Base-by-base conservation (phyloP, 2,329 filamentous ascomycete species). In the Pyrenophora tritici-repentis region DNA sequence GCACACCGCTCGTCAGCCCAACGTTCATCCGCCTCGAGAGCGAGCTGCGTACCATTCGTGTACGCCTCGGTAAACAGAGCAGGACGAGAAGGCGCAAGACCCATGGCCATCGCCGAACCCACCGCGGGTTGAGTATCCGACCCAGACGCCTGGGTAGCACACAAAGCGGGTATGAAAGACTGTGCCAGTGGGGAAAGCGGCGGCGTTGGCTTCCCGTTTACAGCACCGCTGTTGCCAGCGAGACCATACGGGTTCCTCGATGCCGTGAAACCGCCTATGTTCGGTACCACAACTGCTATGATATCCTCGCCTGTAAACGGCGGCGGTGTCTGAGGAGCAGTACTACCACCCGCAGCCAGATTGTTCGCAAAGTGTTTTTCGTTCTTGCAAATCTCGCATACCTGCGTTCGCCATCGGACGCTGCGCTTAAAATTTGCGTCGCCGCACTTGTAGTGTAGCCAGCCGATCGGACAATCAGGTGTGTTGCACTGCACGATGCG, bases 361-460 rank as follows among this genome's bases (percentile, higher is more conserved):
- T 46, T 36, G 1, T n/a, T n/a, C n/a, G 9, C 17, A 31, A 58
- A 53, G 3, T 50, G n/a, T n/a, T 41, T 35, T 29, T 55, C 54
- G 9, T 43, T 48, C 6, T 36, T 38, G 24, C 61, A 64, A 3
- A 38, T 8, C 22, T 49, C 35, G n/a, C 61, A 64, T 1, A 55
- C 7, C 29, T 56, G 18, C 4, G 26, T 57, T 2, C 59, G 54
- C 29, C 39, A 41, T 6, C 55, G 24, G 1, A 47, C 43, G 17
- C 45, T 49, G 2, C 61, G 16, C 31, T 65, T 66, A 4, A 55
- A 53, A 1, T 42, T 42, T 12, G 46, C 53, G 34, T 56, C 50
- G 3, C 67, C 45, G 18, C 66, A 69, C 1, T 37, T 34, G 46
- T 66, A 61, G 41, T 69, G 66, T 13, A 52, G 62, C 58, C 59